These are phyloP conservation scores for Candida morakotiae DNA, from an alignment of 805 yeast species.

Conservation along the genomic window DNA sequence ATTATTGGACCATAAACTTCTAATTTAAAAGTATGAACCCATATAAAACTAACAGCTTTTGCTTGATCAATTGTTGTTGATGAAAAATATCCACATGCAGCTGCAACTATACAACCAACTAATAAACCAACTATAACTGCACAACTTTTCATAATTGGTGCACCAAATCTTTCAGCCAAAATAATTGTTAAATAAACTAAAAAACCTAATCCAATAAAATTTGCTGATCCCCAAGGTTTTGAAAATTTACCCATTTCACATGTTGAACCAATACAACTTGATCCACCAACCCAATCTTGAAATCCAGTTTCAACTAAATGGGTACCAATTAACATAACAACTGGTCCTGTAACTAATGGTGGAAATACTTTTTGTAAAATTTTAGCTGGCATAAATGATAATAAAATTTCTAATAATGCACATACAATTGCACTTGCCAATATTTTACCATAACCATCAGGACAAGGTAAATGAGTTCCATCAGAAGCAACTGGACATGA, in stretches of 20 bases:
- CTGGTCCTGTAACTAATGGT: constrained; percentile 91
- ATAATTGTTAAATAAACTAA: constrained; percentile 71
- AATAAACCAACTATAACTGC: constrained; percentile 83
- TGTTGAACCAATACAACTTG: constrained; percentile 49
- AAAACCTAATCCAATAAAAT: constrained; percentile 84
- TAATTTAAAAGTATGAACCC: constrained; percentile 83
- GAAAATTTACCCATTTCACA: constrained; percentile 28
- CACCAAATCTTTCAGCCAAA: constrained; percentile 79
- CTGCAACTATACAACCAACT: constrained; percentile 89
- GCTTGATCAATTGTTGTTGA: constrained; percentile 56
- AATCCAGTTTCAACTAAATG: constrained; percentile 68
- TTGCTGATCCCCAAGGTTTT: constrained; percentile 80
- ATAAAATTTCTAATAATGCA: constrained; percentile 65
- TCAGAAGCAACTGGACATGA: constrained; percentile 53
- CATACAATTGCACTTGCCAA: constrained; percentile 78
- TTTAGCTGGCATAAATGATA: constrained; percentile 77
- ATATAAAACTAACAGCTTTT: constrained; percentile 77
- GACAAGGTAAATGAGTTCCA: constrained; percentile 70
- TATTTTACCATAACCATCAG: constrained; percentile 86
- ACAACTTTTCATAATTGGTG: constrained; percentile 93
- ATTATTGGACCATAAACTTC: constrained; percentile 81
- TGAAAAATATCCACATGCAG: constrained; percentile 81
- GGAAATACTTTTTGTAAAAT: constrained; percentile 70
- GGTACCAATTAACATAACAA: constrained; percentile 79
- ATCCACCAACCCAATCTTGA: constrained; percentile 85